Base-by-base conservation (phyloP, 345 rosid genomes). In the Salix purpurea region DNA sequence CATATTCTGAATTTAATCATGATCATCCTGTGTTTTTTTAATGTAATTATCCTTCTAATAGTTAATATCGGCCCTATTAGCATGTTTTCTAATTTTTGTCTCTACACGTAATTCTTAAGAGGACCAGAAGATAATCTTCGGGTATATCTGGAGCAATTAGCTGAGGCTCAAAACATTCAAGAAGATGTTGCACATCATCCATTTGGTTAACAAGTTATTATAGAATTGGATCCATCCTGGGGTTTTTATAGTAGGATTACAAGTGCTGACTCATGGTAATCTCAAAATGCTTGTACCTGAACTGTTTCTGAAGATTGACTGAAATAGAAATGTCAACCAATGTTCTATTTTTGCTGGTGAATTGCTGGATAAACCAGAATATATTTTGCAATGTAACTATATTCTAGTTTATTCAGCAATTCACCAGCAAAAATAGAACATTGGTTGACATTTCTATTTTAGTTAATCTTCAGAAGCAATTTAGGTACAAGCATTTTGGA, bases 81-180 rank as follows among this genome's bases (percentile, higher is more conserved):
- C 67, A 64, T 65, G 37, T 26, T 65, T 30, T 34, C n/a, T 32
- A 65, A 65, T 26, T 4, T 0, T 68, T 65, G 3, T 36, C 11
- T 52, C 1, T 26, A n/a, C 37, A 52, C 58, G 1, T 60, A 54
- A 50, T 24, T 30, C 30, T 68, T 50, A 77, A 74, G 87, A 95
- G 97, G 97, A 67, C 87, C 85, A 66, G 87, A 88, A 54, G 98
- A 97, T 69, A 90, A 93, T 70, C 89, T 96, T 61, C 90, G 88
- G 52, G 76, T 81, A 19, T 93, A 93, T 79, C 85, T 96, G 36
- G 92, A 91, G 84, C 77, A 79, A 50, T 74, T 96, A 86, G 89
- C 88, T 9, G 81, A 69, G 78, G 90, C 91, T 0, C 85, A 80
- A 16, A 83, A 87, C 62, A 92, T 93, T 80, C 92, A 78, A 69